Evolutionary conservation across 495 filamentous ascomycete genomes (phyloP), one percentile per base, ranked within the genome.

Genomic region (Penicillium malachiteum): DNA sequence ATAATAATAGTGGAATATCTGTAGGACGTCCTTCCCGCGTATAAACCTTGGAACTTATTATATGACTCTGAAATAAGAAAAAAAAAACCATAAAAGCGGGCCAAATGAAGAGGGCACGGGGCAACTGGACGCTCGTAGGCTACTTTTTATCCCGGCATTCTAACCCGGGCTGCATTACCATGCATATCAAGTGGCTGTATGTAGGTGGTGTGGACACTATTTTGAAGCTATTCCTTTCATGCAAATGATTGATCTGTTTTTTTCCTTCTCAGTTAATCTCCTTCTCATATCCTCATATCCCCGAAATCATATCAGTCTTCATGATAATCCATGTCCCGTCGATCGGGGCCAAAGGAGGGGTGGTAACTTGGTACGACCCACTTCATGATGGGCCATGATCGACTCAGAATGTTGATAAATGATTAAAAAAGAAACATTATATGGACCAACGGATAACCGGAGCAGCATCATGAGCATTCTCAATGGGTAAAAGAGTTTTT

Each of bases 361-460:
- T 34, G 48, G 47, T n/a, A 10, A 35, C 16, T 7, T 6, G n/a
- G 5, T 37, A 12, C 3, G 48, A 26, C 48, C 48, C 48, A 51
- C 48, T 8, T 9, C 44, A 18, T 56, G 54, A 56, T 56, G 40
- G 54, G 32, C 45, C 46, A 38, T 52, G 52, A 56, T 64, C 60
- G 63, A 49, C 58, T 64, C 48, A 57, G 50, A 64, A 64, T 58
- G 58, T 54, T 52, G 50, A 48, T 53, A 49, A 34, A n/a, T n/a
- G n/a, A n/a, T n/a, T 18, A 48, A 26, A 14, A 12, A 50, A 49
- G 6, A 26, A 26, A 53, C 43, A 54, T 40, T n/a, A 33, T 43
- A 43, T 48, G 51, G 35, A 17, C 48, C 48, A 45, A 37, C 12
- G 34, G 34, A 26, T 26, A 26, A 26, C 34, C 34, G 12, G 8